Base-by-base conservation (phyloP, 306 rosid species). In the Trifolium pratense region DNA sequence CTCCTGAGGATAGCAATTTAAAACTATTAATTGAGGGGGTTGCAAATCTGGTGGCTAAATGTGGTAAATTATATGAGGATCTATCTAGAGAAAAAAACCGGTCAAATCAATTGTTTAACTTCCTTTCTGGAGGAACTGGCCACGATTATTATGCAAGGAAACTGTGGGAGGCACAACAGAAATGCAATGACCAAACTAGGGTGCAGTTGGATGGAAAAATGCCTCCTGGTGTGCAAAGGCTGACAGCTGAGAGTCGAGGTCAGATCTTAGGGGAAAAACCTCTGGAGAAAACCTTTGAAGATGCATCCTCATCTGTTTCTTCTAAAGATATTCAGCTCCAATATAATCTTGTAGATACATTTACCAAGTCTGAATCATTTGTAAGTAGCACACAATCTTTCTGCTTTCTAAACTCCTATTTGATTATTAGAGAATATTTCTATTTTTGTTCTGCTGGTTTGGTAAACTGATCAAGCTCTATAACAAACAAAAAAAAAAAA, bases 1-100 rank as follows among this genome's bases (percentile, higher is more conserved):
- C 96, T 62, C 99, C 99, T 0, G 93, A 86, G 73, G 96, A 91
- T 75, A 81, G 60, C 78, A 91, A 88, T 84, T 82, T 91, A 79
- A 94, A 91, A 82, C 65, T 89, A 75, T 78, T 94, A 80, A 91
- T 91, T 72, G 99, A 94, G 15, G 99, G 99, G 80, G 93, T 91
- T 67, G 95, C 99, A 45, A 83, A 88, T 83, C 83, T 91, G 78
- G 99, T 94, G 55, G 97, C 97, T 79, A 88, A 96, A 74, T 89
- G 99, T 71, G 99, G 99, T 45, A 94, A 89, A 81, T 34, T 91
- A 79, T 94, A 86, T 74, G 99, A 91, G 96, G 97, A 94, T 83
- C 85, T 94, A 72, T 94, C 96, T 58, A 89, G 87, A 82, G 99
- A 91, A 79, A 94, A 91, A 75, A 88, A 94, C 75, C 82, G 78